Conservation (phyloP, 805 yeast species). For the Aciculoconidium aculeatum region DNA sequence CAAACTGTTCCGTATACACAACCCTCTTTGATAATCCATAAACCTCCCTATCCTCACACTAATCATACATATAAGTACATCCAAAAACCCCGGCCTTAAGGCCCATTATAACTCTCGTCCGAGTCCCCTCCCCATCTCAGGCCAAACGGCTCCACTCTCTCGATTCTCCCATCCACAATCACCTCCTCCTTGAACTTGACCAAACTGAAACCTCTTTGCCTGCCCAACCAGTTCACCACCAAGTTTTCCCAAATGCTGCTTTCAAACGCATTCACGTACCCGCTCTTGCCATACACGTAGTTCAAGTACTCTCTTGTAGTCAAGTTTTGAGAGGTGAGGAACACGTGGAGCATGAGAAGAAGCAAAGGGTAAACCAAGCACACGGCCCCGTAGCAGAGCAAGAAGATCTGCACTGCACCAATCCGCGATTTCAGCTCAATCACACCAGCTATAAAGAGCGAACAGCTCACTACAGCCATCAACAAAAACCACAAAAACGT, state of each 20-base stretch:
- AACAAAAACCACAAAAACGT: conserved; percentile 30
- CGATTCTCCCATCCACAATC: conserved; percentile 22
- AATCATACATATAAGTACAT: too few relatives aligned
- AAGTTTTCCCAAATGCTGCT: conserved; percentile 22
- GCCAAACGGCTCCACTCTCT: conserved; percentile 20
- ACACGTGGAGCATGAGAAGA: conserved; percentile 49
- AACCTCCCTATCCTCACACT: too few relatives aligned
- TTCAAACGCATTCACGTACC: conserved; percentile 29
- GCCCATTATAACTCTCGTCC: too few relatives aligned
- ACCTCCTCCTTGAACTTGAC: conserved; percentile 13
- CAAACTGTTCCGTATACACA: too few relatives aligned
- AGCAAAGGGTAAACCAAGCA: conserved; percentile 50
- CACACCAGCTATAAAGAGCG: conserved; percentile 11
- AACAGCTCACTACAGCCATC: conserved; percentile 15
- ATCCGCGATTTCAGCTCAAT: conserved; percentile 25
- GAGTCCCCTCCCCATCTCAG: too few relatives aligned
- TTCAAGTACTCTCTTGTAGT: conserved; percentile 72
- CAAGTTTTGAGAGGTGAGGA: conserved; percentile 49
- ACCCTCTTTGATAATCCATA: too few relatives aligned
- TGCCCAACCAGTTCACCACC: conserved; percentile 34
- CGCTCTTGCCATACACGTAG: conserved; percentile 29
- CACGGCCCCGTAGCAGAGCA: conserved; percentile 45
- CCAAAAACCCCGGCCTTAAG: too few relatives aligned
- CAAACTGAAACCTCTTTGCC: conserved; percentile 19
- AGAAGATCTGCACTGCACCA: conserved; percentile 36